Percentiles rank a stretch among this genome's conserved stretches.
These are phyloP conservation scores for Paraurostyla sp. DNA, from an alignment of 73 alveolate genomes.

Conservation along the genomic window DNA sequence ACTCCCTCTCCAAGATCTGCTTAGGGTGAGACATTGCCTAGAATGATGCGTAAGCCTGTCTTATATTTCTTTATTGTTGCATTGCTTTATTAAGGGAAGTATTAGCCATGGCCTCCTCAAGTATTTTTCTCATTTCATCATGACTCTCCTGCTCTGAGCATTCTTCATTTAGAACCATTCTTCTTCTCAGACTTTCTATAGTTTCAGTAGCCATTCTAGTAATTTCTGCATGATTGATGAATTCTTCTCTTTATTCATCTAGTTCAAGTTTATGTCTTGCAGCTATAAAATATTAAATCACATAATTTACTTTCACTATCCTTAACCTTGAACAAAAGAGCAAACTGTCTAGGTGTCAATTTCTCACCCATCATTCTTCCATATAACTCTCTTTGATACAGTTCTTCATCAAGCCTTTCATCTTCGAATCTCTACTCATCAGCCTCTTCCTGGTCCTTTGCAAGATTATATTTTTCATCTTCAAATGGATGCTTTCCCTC, in stretches of 20 bases:
- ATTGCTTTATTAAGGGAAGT: not conserved
- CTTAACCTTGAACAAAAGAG: not conserved
- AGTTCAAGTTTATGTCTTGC: not conserved
- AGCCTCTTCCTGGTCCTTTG: not conserved
- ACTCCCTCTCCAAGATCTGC: conserved; percentile 27
- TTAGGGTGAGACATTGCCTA: not conserved
- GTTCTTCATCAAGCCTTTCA: not conserved
- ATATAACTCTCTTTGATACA: conserved; percentile 10
- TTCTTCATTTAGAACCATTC: not conserved
- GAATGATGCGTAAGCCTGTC: not conserved
- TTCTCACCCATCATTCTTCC: conserved; percentile 43
- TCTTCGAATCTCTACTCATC: not conserved
- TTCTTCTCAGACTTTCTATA: conserved; percentile 42
- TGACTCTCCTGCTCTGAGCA: conserved; percentile 41
- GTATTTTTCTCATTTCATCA: not conserved
- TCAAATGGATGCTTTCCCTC: conserved; percentile 49
- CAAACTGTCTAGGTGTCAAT: conserved; percentile 44
- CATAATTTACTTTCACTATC: not conserved
- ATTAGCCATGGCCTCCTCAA: not conserved
- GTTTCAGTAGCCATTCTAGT: not conserved
- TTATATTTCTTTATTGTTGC: not conserved
- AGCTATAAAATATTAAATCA: not conserved
- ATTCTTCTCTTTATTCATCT: not conserved
- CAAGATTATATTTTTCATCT: not conserved
- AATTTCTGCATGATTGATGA: not conserved